These are phyloP conservation scores for Gossypium sturtianum DNA, from an alignment of 345 rosid genomes.

Conservation along the genomic window DNA sequence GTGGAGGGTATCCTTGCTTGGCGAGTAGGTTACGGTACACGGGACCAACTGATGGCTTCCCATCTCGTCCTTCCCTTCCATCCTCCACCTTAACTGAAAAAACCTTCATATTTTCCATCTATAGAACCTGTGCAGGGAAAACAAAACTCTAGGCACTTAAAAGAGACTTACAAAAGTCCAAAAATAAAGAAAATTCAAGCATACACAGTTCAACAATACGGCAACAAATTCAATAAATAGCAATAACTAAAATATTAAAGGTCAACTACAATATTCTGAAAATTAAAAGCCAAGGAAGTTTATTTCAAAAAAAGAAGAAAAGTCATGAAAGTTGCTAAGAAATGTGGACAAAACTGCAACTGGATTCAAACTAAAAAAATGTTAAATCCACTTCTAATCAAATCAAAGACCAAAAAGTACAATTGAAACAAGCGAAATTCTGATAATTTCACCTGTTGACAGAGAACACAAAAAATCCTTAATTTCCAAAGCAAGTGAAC, in stretches of 20 bases:
- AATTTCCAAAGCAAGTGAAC: neutral
- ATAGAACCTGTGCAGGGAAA: conserved; percentile 15
- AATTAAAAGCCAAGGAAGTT: neutral
- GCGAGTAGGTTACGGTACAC: conserved; percentile 70
- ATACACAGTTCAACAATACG: neutral
- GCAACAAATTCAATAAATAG: neutral
- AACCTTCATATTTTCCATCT: conserved; percentile 38
- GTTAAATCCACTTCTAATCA: neutral
- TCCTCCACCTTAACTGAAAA: conserved; percentile 75
- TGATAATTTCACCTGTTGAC: neutral
- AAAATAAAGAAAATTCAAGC: neutral
- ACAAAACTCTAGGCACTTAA: neutral
- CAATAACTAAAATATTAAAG: neutral
- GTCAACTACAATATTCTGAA: neutral
- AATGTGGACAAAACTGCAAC: neutral
- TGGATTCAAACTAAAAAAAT: neutral
- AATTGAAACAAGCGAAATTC: neutral
- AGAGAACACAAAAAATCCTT: neutral
- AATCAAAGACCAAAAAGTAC: neutral
- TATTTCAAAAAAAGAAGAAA: neutral
- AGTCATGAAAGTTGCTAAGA: neutral
- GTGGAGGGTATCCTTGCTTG: conserved; percentile 56
- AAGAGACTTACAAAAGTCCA: neutral
- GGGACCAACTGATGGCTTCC: conserved; percentile 82
- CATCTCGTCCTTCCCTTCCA: conserved; percentile 65